Percentiles rank a stretch among this genome's conserved stretches.
Conservation (phyloP, 2,329 filamentous ascomycete species). For the Aspergillus floridensis region DNA sequence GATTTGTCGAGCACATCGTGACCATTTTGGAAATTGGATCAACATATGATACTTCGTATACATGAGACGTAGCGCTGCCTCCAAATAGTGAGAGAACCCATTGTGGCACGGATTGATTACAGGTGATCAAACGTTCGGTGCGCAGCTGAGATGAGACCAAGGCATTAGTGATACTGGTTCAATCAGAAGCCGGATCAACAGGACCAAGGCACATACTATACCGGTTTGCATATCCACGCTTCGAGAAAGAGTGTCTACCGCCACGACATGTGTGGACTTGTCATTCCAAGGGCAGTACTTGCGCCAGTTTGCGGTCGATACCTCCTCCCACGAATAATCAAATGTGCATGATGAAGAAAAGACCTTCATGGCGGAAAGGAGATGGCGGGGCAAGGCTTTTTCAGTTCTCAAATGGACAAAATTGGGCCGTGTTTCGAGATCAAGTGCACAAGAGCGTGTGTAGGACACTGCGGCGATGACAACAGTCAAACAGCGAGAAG, state of each 20-base stretch:
- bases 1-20: conserved; percentile 93
- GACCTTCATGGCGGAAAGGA: conserved; percentile 73
- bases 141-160: conserved; percentile 52
- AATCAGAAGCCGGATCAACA: background rate
- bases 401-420: background rate
- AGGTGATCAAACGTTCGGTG: conserved; percentile 64
- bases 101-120: conserved; percentile 48
- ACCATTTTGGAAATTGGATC: conserved; percentile 79
- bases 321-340: conserved; percentile 98
- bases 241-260: conserved; percentile 87
- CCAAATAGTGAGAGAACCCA: conserved; percentile 74
- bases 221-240: conserved; percentile 61
- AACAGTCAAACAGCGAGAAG: background rate
- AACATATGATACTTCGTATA: conserved; percentile 95
- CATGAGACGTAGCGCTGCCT: conserved; percentile 74
- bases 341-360: conserved; percentile 88
- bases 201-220: conserved; percentile 54
- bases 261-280: conserved; percentile 93
- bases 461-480: background rate
- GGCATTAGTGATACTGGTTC: conserved; percentile 10
- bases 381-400: conserved; percentile 7
- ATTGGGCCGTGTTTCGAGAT: background rate
- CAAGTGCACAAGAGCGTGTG: background rate
- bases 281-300: conserved; percentile 99
- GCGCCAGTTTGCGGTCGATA: conserved; percentile 95